These are phyloP conservation scores for Raphidocelis subcapitata DNA, from an alignment of 139 green algal genomes.

Conservation along the genomic window DNA sequence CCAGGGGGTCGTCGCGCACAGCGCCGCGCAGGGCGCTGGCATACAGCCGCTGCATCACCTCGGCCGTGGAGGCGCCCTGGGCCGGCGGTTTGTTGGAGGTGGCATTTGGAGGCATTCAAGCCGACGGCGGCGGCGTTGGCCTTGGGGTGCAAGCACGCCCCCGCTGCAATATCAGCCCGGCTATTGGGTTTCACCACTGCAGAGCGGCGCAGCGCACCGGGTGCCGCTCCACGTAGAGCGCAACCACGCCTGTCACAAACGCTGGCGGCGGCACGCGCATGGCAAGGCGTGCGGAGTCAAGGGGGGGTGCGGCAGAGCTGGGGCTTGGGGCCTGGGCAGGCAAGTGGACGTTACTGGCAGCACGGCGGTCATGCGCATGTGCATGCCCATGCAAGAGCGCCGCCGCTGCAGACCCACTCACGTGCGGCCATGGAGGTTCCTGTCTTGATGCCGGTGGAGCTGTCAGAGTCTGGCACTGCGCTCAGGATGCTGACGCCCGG, in stretches of 20 bases:
- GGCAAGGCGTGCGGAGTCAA: neutral
- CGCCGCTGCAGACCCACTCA: too few species aligned
- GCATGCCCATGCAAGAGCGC: too few species aligned
- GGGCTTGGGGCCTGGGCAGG: too few species aligned
- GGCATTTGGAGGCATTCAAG: neutral
- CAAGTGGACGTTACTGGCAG: too few species aligned
- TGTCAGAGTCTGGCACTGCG: constrained; percentile 33
- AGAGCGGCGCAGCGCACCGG: constrained; percentile 15
- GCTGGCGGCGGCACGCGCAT: constrained; percentile 30
- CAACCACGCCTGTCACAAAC: constrained; percentile 62
- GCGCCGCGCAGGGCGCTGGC: constrained; percentile 8
- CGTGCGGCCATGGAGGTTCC: constrained; percentile 54
- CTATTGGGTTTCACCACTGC: too few species aligned
- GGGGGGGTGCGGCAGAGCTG: neutral
- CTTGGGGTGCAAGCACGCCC: too few species aligned
- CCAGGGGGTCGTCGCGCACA: constrained; percentile 36
- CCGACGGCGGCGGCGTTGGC: too few species aligned
- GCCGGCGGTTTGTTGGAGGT: neutral
- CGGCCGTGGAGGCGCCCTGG: constrained; percentile 42
- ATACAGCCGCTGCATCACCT: constrained; percentile 47
- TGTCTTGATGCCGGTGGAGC: constrained; percentile 36
- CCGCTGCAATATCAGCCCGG: too few species aligned
- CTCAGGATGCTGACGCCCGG: constrained; percentile 52
- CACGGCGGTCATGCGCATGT: too few species aligned
- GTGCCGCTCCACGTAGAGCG: constrained; percentile 59